A percentile compares a stretch with the other conserved stretches of the same genome.
Conservation (phyloP, 1,139 yeast species). For the Hanseniaspora sp. region DNA sequence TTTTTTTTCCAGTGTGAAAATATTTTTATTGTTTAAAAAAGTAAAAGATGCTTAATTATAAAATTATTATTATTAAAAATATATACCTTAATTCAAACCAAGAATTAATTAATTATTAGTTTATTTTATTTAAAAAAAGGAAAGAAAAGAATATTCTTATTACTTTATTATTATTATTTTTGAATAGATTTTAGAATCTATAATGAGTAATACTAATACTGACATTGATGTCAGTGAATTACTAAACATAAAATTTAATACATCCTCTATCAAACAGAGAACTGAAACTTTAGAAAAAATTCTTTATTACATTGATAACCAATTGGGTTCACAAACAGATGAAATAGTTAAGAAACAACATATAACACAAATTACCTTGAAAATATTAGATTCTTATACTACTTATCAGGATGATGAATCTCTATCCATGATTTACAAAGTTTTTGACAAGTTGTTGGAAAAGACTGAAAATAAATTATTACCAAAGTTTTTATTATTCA, state of each 20-base stretch:
- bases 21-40: neutral
- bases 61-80: no score
- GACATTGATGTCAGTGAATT: neutral
- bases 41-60: neutral
- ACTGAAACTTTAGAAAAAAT: conserved; percentile 13
- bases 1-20: no score
- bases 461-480: conserved; percentile 31
- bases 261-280: conserved; percentile 5
- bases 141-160: neutral
- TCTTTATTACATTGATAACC: neutral
- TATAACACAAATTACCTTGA: conserved; percentile 19
- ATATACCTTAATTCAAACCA: no score
- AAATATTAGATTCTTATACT: conserved; percentile 33
- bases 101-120: no score
- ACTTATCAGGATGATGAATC: conserved; percentile 42
- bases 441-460: conserved; percentile 33
- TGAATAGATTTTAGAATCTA: neutral
- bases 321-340: conserved; percentile 6
- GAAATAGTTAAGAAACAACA: neutral
- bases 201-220: neutral
- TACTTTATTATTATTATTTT: neutral
- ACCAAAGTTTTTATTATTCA: conserved; percentile 33
- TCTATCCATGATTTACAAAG: conserved; percentile 33
- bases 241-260: neutral
- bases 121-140: no score